Evolutionary conservation across 2,329 filamentous ascomycete genomes (phyloP).

Genomic region (Chrysoporthe puriensis): DNA sequence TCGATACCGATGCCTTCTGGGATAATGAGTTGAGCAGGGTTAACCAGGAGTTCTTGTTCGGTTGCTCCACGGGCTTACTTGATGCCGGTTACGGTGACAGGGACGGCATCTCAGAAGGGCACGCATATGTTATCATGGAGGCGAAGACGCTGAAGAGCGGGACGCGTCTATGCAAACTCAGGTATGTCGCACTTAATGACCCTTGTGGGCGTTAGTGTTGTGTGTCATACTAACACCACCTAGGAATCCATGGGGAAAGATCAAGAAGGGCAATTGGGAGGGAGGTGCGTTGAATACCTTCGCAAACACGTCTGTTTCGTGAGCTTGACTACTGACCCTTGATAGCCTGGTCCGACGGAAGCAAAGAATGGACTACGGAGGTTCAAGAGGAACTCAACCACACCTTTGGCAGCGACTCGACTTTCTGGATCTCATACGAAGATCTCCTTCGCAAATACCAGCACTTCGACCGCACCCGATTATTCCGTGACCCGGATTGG

Average conservation of each 20-base stretch:
- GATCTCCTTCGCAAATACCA: slow-evolving; percentile 63
- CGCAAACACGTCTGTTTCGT: background rate
- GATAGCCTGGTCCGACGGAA: slow-evolving; percentile 74
- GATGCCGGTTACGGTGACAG: slow-evolving; percentile 51
- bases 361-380: slow-evolving; percentile 81
- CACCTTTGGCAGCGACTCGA: slow-evolving; percentile 76
- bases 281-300: slow-evolving; percentile 44
- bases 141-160: slow-evolving; percentile 59
- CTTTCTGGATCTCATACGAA: slow-evolving; percentile 63
- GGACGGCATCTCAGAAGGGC: slow-evolving; percentile 61
- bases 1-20: slow-evolving; percentile 81
- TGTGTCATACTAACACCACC: slow-evolving; percentile 36
- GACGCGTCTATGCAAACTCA: slow-evolving; percentile 65
- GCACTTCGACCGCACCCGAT: slow-evolving; percentile 60
- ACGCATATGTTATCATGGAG: slow-evolving; percentile 65
- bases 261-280: slow-evolving; percentile 77
- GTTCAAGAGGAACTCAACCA: slow-evolving; percentile 75
- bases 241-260: slow-evolving; percentile 77
- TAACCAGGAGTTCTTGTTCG: slow-evolving; percentile 77
- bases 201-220: background rate
- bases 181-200: slow-evolving; percentile 32
- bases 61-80: slow-evolving; percentile 56
- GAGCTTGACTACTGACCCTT: background rate
- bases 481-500: slow-evolving; percentile 60
- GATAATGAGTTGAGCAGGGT: slow-evolving; percentile 75